Evolutionary conservation across 2,329 filamentous ascomycete species (phyloP).

Genomic region (Botryotinia calthae): DNA sequence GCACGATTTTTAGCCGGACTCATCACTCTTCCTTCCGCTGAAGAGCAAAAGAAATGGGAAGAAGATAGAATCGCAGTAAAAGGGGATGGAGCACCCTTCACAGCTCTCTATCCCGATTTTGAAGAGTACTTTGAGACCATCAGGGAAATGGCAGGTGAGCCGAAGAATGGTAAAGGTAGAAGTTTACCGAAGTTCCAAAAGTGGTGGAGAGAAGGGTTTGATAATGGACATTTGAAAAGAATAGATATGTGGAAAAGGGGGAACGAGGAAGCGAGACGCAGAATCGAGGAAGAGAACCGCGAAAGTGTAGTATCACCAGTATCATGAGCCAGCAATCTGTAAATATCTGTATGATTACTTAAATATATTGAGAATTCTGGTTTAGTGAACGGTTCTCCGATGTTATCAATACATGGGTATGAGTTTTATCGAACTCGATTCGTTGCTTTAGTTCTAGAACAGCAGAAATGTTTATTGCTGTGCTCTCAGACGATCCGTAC

Average conservation of each 20-base stretch:
- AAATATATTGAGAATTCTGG: neutral
- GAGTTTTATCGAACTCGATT: neutral
- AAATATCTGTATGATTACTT: neutral
- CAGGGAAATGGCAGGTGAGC: constrained; percentile 49
- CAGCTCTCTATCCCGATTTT: constrained; percentile 59
- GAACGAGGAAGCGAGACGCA: constrained; percentile 44
- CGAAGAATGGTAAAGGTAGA: constrained; percentile 45
- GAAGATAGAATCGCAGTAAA: constrained; percentile 49
- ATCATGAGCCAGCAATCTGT: neutral
- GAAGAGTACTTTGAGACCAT: constrained; percentile 62
- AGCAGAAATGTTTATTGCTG: neutral
- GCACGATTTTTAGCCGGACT: constrained; percentile 57
- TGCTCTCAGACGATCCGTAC: neutral
- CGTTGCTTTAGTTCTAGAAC: neutral
- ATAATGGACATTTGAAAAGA: constrained; percentile 53
- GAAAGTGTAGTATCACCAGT: neutral
- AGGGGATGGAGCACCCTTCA: constrained; percentile 58
- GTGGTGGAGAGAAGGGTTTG: constrained; percentile 50
- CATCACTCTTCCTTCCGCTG: constrained; percentile 47
- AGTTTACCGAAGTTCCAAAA: constrained; percentile 46
- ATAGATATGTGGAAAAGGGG: constrained; percentile 57
- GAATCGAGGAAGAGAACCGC: constrained; percentile 21
- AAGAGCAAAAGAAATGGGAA: constrained; percentile 57
- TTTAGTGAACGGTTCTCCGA: neutral
- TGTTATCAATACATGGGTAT: neutral